Evolutionary conservation across 306 rosid species (phyloP).

Genomic region (Urtica urens): DNA sequence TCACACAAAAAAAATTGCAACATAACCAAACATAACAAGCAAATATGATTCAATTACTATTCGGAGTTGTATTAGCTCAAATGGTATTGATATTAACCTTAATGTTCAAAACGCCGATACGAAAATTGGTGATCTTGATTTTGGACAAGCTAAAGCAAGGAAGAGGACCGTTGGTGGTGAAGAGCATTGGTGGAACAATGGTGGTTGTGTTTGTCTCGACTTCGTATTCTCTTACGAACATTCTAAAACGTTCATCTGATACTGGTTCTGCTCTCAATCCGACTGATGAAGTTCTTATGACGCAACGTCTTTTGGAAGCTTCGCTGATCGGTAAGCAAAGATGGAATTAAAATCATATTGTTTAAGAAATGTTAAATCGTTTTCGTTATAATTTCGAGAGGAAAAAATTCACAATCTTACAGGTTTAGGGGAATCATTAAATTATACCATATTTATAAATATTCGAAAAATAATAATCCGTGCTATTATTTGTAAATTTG

Average conservation of each 20-base stretch:
- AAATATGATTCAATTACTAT: conserved; percentile 41
- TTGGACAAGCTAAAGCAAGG: conserved; percentile 49
- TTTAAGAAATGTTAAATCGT: too few species aligned
- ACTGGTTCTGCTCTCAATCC: conserved; percentile 39
- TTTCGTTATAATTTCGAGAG: too few species aligned
- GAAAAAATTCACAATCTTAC: too few species aligned
- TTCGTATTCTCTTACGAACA: conserved; percentile 15
- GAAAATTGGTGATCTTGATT: conserved; percentile 30
- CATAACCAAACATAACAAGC: not conserved
- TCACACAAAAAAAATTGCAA: not conserved
- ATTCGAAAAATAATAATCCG: too few species aligned
- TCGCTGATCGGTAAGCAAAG: conserved; percentile 34
- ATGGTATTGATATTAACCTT: conserved; percentile 31
- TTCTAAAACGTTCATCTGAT: conserved; percentile 31
- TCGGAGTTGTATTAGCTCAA: conserved; percentile 26
- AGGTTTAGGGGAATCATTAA: too few species aligned
- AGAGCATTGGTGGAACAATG: conserved; percentile 51
- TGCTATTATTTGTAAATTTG: too few species aligned
- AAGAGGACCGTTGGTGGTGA: conserved; percentile 33
- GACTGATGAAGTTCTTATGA: conserved; percentile 49
- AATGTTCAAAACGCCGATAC: conserved; percentile 37
- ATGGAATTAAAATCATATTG: not conserved
- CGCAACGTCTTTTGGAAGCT: conserved; percentile 37
- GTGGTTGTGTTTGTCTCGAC: conserved; percentile 36
- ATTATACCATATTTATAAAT: too few species aligned